Base-by-base conservation (phyloP, 192 early-diverging fungal species). In the Lobulomyces angularis region DNA sequence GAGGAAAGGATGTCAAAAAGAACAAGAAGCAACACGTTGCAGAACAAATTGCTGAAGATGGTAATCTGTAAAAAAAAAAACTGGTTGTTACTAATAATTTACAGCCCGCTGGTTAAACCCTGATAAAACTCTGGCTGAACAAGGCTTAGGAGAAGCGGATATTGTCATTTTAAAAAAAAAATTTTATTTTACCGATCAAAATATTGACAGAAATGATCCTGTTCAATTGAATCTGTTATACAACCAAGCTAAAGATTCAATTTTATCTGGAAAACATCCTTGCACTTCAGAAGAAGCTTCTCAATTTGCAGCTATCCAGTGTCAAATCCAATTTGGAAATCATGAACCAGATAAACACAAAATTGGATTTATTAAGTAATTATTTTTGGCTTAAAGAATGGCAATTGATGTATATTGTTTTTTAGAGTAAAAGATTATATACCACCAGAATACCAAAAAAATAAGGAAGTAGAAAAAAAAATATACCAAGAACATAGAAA, bases 161-260 rank as follows among this genome's bases (percentile, higher is more conserved):
- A 36, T 46, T 9, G 63, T 77, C 18, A 37, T 73, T 8, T 58
- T 77, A 1, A 74, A 74, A 27, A 77, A 77, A 41, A 77, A 77
- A 48, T 77, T 77, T 39, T 77, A 72, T 27, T 71, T 58, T 40
- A 62, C 74, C 8, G 74, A 77, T 37, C 62, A 68, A 41, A 72
- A 64, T 43, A 57, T 77, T 27, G 72, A 77, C 45, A 50, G 72
- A 14, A 62, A 60, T 36, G 74, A 77, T 50, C 67, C 65, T 1
- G 55, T 77, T n/a, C 74, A 77, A 44, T 38, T 77, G 8, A 71
- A 71, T 33, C 39, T 77, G 28, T 46, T 77, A 29, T 77, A 56
- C 41, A 60, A 65, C 34, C 72, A 77, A 47, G 39, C 61, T 5
- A 54, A 56, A 18, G 59, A 75, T 30, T 59, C 60, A 50, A 76